Evolutionary conservation across 192 early-diverging fungal species (phyloP).

Genomic region (Entomortierella parvispora): DNA sequence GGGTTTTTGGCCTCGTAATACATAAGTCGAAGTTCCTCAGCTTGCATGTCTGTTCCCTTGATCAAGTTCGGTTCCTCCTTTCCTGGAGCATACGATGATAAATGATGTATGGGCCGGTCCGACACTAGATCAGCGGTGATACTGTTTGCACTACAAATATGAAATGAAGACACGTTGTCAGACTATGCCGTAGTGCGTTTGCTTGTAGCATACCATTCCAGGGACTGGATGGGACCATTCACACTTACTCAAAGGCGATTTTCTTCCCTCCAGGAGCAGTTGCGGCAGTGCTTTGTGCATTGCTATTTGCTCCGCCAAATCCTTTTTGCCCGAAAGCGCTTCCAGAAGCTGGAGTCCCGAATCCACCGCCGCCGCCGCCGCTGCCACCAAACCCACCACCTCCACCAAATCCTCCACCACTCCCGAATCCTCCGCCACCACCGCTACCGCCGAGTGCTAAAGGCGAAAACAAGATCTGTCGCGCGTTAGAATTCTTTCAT

Average conservation of each 20-base stretch:
- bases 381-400: constrained; percentile 21
- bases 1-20: constrained; percentile 54
- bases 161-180: not conserved
- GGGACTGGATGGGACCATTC: not conserved
- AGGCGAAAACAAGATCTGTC: too few species aligned
- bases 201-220: too few species aligned
- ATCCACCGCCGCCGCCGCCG: constrained; percentile 8
- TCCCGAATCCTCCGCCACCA: constrained; percentile 24
- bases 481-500: too few species aligned
- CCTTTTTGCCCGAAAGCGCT: not conserved
- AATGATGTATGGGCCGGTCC: constrained; percentile 60
- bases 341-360: constrained; percentile 10
- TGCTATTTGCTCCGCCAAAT: constrained; percentile 4
- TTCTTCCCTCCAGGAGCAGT: constrained; percentile 10
- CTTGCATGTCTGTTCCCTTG: constrained; percentile 67
- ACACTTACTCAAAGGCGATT: constrained; percentile 36
- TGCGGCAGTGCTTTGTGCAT: not conserved
- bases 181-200: not conserved
- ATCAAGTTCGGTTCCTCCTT: constrained; percentile 69
- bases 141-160: constrained; percentile 50
- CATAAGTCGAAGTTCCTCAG: constrained; percentile 69
- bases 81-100: constrained; percentile 68
- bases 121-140: constrained; percentile 54
- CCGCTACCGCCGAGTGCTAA: constrained; percentile 28
- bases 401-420: constrained; percentile 19